Evolutionary conservation across 768 basidiomycete species (phyloP).

Genomic region (Mycena albidolilacea): DNA sequence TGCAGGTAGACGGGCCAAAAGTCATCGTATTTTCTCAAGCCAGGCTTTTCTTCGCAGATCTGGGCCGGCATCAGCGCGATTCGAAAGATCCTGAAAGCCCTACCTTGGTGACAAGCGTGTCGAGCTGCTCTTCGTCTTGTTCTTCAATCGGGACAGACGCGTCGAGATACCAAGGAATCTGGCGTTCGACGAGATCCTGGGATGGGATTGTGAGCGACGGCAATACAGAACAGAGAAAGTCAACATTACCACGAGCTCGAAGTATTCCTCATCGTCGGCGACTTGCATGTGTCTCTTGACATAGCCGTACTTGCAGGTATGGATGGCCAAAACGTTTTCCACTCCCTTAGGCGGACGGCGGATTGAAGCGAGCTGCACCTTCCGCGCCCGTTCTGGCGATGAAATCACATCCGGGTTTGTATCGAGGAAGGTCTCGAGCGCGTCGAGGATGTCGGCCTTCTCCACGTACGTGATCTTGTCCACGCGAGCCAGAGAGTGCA

Average conservation of each 20-base stretch:
- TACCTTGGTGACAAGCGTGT: neutral
- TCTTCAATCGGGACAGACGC: neutral
- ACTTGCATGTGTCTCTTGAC: conserved; percentile 1
- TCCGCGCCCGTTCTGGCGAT: neutral
- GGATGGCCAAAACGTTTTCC: neutral
- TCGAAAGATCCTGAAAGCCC: neutral
- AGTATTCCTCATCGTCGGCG: conserved; percentile 6
- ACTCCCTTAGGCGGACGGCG: neutral
- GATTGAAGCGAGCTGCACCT: neutral
- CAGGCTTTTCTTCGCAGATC: conserved; percentile 1
- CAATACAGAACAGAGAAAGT: neutral
- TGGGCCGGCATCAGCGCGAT: neutral
- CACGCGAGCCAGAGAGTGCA: neutral
- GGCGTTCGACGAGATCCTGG: conserved; percentile 3
- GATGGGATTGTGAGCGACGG: neutral
- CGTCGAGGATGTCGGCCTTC: neutral
- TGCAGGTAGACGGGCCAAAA: neutral
- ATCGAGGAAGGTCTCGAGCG: neutral
- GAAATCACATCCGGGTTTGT: too few species aligned
- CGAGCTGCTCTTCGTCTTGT: conserved; percentile 9
- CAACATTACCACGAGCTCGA: conserved; percentile 16
- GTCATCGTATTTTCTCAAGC: neutral
- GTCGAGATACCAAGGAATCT: neutral
- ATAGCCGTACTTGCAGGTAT: neutral
- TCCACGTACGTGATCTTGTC: neutral